Conservation (phyloP, 768 basidiomycete genomes). For the Chiua virens region DNA sequence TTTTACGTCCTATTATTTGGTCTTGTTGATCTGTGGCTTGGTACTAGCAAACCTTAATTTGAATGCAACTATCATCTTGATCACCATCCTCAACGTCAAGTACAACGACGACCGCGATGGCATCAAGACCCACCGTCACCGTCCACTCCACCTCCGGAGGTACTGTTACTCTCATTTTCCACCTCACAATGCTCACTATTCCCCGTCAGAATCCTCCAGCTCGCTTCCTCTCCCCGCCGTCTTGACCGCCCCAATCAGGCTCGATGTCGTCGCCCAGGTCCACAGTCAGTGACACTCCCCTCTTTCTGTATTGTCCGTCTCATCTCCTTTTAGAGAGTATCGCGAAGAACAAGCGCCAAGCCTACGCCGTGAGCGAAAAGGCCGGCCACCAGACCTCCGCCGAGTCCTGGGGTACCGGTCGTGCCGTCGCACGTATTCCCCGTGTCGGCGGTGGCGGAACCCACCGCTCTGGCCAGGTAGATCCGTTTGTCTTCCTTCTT, state of each 20-base stretch:
- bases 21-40: conserved; percentile 30
- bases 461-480: conserved; percentile 93
- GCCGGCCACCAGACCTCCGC: conserved; percentile 99
- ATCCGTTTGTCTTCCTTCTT: background rate
- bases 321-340: conserved; percentile 71
- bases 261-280: conserved; percentile 97
- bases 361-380: conserved; percentile 95
- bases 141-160: conserved; percentile 78
- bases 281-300: conserved; percentile 80
- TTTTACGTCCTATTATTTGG: background rate
- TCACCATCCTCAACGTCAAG: conserved; percentile 34
- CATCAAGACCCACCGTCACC: conserved; percentile 89
- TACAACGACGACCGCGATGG: conserved; percentile 54
- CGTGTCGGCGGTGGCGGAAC: conserved; percentile 99
- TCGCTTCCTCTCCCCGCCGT: conserved; percentile 95
- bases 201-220: conserved; percentile 67
- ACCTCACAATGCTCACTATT: background rate
- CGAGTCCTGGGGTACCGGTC: conserved; percentile 99
- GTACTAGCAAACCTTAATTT: conserved; percentile 28
- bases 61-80: background rate
- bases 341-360: conserved; percentile 96
- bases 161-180: conserved; percentile 30
- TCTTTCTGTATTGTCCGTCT: background rate
- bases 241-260: conserved; percentile 95
- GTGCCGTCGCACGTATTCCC: conserved; percentile 99